These are phyloP conservation scores for Aspergillus versicolor DNA, from an alignment of 2,329 filamentous ascomycete genomes.

Conservation along the genomic window DNA sequence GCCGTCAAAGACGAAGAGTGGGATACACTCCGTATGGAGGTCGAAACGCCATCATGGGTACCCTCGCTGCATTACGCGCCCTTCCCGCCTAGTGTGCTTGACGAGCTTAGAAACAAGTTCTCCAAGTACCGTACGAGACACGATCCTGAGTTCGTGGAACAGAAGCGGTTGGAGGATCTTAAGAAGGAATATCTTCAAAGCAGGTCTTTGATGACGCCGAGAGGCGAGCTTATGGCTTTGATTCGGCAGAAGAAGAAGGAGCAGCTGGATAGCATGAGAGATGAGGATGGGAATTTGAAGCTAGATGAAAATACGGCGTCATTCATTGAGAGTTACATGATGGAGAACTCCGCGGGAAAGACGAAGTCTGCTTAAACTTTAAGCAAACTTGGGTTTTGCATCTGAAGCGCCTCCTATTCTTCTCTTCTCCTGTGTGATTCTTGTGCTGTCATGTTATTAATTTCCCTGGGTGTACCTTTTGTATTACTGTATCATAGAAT, in stretches of 20 bases:
- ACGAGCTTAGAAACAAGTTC: slow-evolving; percentile 84
- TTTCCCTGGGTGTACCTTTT: slow-evolving; percentile 21
- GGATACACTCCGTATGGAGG: slow-evolving; percentile 75
- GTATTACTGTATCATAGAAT: slow-evolving; percentile 27
- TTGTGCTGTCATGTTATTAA: background rate
- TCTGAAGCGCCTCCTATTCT: slow-evolving; percentile 7
- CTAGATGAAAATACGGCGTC: slow-evolving; percentile 32
- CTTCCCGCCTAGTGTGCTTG: slow-evolving; percentile 73
- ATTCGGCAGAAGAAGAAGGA: slow-evolving; percentile 37
- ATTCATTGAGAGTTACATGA: slow-evolving; percentile 41
- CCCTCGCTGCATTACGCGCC: slow-evolving; percentile 76
- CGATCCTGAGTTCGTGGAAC: slow-evolving; percentile 68
- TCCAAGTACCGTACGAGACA: slow-evolving; percentile 79
- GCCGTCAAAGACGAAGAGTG: slow-evolving; percentile 54
- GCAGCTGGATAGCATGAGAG: slow-evolving; percentile 33
- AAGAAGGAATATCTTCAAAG: slow-evolving; percentile 46
- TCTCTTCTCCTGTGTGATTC: slow-evolving; percentile 1
- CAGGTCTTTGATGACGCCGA: slow-evolving; percentile 48
- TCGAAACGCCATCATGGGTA: slow-evolving; percentile 72
- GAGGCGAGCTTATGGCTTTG: slow-evolving; percentile 42
- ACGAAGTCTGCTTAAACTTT: slow-evolving; percentile 3
- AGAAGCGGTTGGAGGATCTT: slow-evolving; percentile 61
- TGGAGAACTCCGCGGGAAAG: slow-evolving; percentile 16
- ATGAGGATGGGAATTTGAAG: slow-evolving; percentile 38
- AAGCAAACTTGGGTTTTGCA: background rate